Evolutionary conservation across 805 yeast genomes (phyloP), one percentile per base, ranked within the genome.

Genomic region (Metschnikowia vanudenii): DNA sequence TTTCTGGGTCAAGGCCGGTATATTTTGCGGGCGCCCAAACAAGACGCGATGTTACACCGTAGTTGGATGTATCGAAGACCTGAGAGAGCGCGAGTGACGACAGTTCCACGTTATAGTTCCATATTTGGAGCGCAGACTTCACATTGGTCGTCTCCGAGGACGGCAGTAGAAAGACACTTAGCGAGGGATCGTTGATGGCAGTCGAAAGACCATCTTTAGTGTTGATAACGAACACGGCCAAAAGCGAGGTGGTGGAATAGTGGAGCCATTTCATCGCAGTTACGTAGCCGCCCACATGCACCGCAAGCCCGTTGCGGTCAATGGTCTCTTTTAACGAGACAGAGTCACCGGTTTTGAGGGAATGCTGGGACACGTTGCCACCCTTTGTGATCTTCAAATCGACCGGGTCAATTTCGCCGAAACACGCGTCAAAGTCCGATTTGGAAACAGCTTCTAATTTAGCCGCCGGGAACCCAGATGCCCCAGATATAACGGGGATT

Each of bases 221-320:
- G 46, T 74, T 69, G 1, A 82, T 67, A 0, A 79, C 58, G 0
- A 82, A 63, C 1, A 80, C 75, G 0, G 85, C 87, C 37, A 84
- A 55, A 48, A 69, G 73, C 30, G 62, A 43, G 45, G 51, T 61
- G 1, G 46, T 22, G 12, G 51, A 45, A 20, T 49, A 52, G 16
- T 67, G 70, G 5, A 72, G 54, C 88, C 88, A 84, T 9, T 76
- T 74, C 47, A 76, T 56, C 17, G 79, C 75, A 0, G 85, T 75
- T 0, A 81, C 65, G 8, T 73, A 61, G 0, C 80, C 79, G 0
- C 86, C 85, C 0, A 73, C 65, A 53, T 79, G 78, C 14, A 76
- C 40, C 2, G 78, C 63, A 9, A 68, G 56, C 0, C 78, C 78
- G 14, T 58, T 62, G 24, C 77, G 63, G 32, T 43, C 50, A 20